A percentile compares a stretch with the other conserved stretches of the same genome.
Evolutionary conservation across 768 basidiomycete species (phyloP).

Genomic region (Agaricus blazei): DNA sequence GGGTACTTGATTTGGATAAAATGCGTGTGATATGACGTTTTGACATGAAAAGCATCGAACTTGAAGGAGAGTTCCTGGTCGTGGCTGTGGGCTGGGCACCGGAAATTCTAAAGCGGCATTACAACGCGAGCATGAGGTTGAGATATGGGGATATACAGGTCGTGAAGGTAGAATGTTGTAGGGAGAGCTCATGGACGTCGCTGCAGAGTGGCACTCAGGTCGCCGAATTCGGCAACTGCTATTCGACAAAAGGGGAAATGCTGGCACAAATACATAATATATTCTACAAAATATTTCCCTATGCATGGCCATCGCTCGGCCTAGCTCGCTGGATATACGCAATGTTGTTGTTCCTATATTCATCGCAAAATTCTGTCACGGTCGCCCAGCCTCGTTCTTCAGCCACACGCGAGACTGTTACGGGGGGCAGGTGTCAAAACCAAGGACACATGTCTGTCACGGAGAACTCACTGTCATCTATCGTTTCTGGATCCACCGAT

Average conservation of each 20-base stretch:
- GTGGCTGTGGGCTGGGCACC: constrained; percentile 53
- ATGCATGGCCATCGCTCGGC: no score
- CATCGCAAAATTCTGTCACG: neutral
- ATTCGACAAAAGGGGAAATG: neutral
- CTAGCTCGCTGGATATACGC: neutral
- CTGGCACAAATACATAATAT: neutral
- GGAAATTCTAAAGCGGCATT: constrained; percentile 59
- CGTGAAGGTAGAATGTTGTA: constrained; percentile 58
- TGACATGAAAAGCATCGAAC: constrained; percentile 71
- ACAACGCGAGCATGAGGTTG: constrained; percentile 58
- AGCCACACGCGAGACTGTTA: neutral
- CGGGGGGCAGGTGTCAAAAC: neutral
- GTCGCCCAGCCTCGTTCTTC: neutral
- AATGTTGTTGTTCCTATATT: neutral
- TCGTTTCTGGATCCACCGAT: neutral
- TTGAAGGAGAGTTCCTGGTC: constrained; percentile 51
- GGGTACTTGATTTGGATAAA: constrained; percentile 61
- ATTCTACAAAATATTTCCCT: no score
- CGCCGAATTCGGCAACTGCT: neutral
- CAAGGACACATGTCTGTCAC: neutral
- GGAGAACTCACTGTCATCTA: neutral
- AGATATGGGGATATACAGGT: constrained; percentile 61
- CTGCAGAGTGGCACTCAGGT: neutral
- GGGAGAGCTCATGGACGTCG: constrained; percentile 37
- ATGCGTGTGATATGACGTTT: constrained; percentile 53